Conservation (phyloP, 805 yeast species). For the Clavispora phyllophila region DNA sequence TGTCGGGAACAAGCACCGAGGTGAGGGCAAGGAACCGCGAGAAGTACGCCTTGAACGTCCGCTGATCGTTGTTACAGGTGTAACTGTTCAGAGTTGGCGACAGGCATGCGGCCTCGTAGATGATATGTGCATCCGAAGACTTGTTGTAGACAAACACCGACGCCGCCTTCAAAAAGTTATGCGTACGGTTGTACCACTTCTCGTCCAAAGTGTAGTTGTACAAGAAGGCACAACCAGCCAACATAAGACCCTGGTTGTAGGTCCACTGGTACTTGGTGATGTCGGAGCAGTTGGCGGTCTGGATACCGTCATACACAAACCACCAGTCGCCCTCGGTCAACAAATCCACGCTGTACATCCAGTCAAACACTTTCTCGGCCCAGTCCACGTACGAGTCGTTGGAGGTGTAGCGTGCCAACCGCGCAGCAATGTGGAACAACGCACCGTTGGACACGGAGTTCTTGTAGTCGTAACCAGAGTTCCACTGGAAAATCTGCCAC, state of each 20-base stretch:
- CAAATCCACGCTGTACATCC: conserved; percentile 54
- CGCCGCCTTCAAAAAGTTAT: conserved; percentile 50
- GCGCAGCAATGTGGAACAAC: conserved; percentile 78
- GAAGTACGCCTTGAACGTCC: conserved; percentile 86
- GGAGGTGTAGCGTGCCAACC: conserved; percentile 77
- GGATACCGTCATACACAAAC: conserved; percentile 74
- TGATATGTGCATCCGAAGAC: conserved; percentile 34
- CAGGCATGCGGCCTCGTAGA: conserved; percentile 87
- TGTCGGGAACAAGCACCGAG: conserved; percentile 62
- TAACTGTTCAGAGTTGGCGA: conserved; percentile 20
- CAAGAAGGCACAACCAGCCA: conserved; percentile 77
- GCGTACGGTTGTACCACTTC: conserved; percentile 62
- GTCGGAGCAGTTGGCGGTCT: conserved; percentile 54
- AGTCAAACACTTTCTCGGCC: conserved; percentile 72
- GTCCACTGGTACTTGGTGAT: conserved; percentile 70
- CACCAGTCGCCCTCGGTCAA: conserved; percentile 42
- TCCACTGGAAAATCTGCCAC: conserved; percentile 97
- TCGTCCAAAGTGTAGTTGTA: conserved; percentile 66
- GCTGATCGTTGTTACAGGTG: conserved; percentile 79
- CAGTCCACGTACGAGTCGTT: conserved; percentile 70
- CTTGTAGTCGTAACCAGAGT: conserved; percentile 89
- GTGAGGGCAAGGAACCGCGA: conserved; percentile 72
- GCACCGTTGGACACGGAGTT: conserved; percentile 90
- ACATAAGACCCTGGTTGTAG: conserved; percentile 75
- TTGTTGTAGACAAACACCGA: conserved; percentile 47